These are phyloP conservation scores for Backusella circina DNA, from an alignment of 192 early-diverging fungal species.

Conservation along the genomic window DNA sequence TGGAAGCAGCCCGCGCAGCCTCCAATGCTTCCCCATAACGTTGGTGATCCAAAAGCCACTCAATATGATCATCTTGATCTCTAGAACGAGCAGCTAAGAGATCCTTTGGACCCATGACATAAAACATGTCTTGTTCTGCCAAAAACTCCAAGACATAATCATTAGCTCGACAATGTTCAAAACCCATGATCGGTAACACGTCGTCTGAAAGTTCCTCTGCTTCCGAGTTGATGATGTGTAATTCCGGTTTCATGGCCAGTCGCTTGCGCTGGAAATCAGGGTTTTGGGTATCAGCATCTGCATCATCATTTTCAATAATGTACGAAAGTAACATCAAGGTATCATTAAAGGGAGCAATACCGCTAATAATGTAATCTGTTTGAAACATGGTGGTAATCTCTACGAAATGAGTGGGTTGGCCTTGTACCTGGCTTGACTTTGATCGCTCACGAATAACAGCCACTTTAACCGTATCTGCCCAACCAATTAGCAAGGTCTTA, in stretches of 20 bases:
- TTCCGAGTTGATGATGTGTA: slow-evolving; percentile 80
- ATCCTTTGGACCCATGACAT: slow-evolving; percentile 92
- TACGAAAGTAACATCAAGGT: slow-evolving; percentile 71
- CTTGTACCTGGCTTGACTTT: slow-evolving; percentile 30
- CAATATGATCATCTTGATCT: slow-evolving; percentile 90
- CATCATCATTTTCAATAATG: slow-evolving; percentile 51
- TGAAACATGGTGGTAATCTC: slow-evolving; percentile 65
- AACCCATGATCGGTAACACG: slow-evolving; percentile 81
- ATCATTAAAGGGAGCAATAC: slow-evolving; percentile 80
- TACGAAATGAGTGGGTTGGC: slow-evolving; percentile 52
- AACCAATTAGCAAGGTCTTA: slow-evolving; percentile 81
- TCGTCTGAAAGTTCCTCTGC: slow-evolving; percentile 89
- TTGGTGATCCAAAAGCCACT: slow-evolving; percentile 84
- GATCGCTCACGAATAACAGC: slow-evolving; percentile 60
- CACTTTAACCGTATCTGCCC: slow-evolving; percentile 92
- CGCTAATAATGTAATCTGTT: slow-evolving; percentile 80
- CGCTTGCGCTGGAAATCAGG: slow-evolving; percentile 14
- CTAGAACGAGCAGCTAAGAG: slow-evolving; percentile 84
- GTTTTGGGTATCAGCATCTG: slow-evolving; percentile 36
- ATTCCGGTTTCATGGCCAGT: slow-evolving; percentile 75
- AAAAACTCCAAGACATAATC: slow-evolving; percentile 86
- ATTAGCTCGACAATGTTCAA: slow-evolving; percentile 84
- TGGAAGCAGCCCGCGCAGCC: slow-evolving; percentile 51
- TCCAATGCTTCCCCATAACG: slow-evolving; percentile 78
- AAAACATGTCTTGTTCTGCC: slow-evolving; percentile 77